Conservation (phyloP, 192 early-diverging fungal species). For the Dimargaris xerosporica region DNA sequence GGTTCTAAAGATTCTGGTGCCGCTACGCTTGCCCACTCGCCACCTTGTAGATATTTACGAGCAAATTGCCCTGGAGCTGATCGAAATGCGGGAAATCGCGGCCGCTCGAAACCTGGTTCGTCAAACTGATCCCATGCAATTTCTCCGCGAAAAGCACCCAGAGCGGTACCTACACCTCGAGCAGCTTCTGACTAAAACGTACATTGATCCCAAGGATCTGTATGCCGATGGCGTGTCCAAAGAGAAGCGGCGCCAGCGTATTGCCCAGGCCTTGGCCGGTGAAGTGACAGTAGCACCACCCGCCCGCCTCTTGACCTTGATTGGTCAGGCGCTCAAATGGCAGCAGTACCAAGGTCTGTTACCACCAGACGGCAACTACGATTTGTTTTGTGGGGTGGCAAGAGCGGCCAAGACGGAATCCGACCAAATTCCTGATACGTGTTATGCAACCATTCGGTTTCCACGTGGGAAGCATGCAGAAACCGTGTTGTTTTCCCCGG, state of each 20-base stretch:
- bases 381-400: slow-evolving; percentile 64
- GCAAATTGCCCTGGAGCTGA: slow-evolving; percentile 78
- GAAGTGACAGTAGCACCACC: slow-evolving; percentile 62
- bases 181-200: slow-evolving; percentile 47
- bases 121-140: slow-evolving; percentile 84
- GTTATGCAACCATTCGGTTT: slow-evolving; percentile 77
- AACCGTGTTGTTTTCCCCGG: slow-evolving; percentile 61
- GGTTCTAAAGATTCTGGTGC: slow-evolving; percentile 56
- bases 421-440: slow-evolving; percentile 53
- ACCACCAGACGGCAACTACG: slow-evolving; percentile 47
- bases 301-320: slow-evolving; percentile 62
- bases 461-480: slow-evolving; percentile 77
- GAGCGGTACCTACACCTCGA: slow-evolving; percentile 78
- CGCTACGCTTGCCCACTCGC: slow-evolving; percentile 44
- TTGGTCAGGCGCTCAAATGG: slow-evolving; percentile 81
- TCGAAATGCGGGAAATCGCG: slow-evolving; percentile 65
- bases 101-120: slow-evolving; percentile 71
- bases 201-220: slow-evolving; percentile 53
- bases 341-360: slow-evolving; percentile 69
- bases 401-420: slow-evolving; percentile 45
- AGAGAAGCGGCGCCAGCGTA: slow-evolving; percentile 52
- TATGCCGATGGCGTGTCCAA: slow-evolving; percentile 18
- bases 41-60: slow-evolving; percentile 81
- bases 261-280: slow-evolving; percentile 46
- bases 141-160: slow-evolving; percentile 51